These are phyloP conservation scores for Trichophyton rubrum DNA, from an alignment of 2,329 filamentous ascomycete species.

Conservation along the genomic window DNA sequence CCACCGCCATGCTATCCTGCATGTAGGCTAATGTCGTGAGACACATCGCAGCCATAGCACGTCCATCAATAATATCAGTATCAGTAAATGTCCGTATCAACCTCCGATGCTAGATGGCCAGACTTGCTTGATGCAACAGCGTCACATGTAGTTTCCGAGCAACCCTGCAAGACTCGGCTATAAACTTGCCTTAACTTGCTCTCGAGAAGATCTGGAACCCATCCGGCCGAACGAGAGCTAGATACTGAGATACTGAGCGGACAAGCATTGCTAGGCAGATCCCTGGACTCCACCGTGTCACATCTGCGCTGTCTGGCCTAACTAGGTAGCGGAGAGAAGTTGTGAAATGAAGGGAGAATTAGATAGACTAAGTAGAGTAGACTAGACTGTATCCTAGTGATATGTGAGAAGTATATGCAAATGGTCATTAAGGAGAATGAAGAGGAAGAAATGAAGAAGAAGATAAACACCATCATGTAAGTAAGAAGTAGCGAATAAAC, in stretches of 20 bases:
- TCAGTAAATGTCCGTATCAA: not conserved
- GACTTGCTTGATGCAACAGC: not conserved
- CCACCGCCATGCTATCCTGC: not conserved
- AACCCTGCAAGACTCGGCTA: too few species aligned
- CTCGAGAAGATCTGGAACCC: too few species aligned
- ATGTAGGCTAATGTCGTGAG: not conserved
- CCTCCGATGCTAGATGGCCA: too few species aligned
- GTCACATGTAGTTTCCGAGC: not conserved
- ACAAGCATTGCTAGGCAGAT: not conserved
- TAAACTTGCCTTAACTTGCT: too few species aligned
- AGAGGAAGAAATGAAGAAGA: too few species aligned
- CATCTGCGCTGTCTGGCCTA: not conserved
- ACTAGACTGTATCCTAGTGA: not conserved
- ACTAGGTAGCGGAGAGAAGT: not conserved
- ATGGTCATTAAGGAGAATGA: too few species aligned
- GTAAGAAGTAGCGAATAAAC: not conserved
- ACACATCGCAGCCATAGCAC: not conserved
- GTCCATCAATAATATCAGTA: not conserved
- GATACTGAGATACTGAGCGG: too few species aligned
- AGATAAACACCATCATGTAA: not conserved
- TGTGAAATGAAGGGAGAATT: not conserved
- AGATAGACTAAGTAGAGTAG: not conserved
- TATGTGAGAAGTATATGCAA: not conserved
- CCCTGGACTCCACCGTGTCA: not conserved
- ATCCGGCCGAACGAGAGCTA: too few species aligned